Evolutionary conservation across 768 basidiomycete species (phyloP), one percentile per base, ranked within the genome.

Genomic region (Paxillus rubicundulus): DNA sequence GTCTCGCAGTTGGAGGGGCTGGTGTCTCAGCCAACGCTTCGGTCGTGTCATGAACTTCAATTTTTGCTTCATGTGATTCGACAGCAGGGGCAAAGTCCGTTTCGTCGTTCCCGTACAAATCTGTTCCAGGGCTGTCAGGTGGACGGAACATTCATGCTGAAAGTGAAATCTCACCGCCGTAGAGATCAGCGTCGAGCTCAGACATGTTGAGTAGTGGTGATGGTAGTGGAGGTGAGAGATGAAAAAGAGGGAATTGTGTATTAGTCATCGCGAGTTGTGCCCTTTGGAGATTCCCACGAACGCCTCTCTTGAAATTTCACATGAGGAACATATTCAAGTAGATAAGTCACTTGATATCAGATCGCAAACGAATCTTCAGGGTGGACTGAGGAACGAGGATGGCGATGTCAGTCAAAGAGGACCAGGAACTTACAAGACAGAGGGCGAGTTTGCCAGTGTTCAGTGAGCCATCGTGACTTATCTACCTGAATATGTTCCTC

Each of bases 111-210:
- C 76, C 78, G 64, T 90, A 91, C 43, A 90, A 81, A 66, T 89
- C 87, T 89, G 46, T 1, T 52, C 16, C 18, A 30, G 9, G 48
- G 14, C n/a, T 13, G 34, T 49, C 30, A 54, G 47, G 27, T 36
- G 10, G 13, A 33, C 41, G 37, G 30, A 14, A 38, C 30, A 36
- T 27, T 28, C 36, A 50, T 18, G 47, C 45, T 18, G 9, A 28
- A 33, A 24, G 5, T 12, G 18, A 13, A 45, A 1, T 20, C 84
- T 51, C 66, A 89, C 92, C 92, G 63, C 90, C 89, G 64, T 94
- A 94, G 48, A 93, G 80, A 70, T 93, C 92, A 72, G 88, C 88
- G 70, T 92, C 89, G 70, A 89, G 85, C 74, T 89, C 88, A 57
- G 86, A 84, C 87, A 87, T 87, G 50, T 37, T 46, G 47, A 49